Base-by-base conservation (phyloP, 1,284 basidiomycete genomes). In the Cystobasidium sp. region DNA sequence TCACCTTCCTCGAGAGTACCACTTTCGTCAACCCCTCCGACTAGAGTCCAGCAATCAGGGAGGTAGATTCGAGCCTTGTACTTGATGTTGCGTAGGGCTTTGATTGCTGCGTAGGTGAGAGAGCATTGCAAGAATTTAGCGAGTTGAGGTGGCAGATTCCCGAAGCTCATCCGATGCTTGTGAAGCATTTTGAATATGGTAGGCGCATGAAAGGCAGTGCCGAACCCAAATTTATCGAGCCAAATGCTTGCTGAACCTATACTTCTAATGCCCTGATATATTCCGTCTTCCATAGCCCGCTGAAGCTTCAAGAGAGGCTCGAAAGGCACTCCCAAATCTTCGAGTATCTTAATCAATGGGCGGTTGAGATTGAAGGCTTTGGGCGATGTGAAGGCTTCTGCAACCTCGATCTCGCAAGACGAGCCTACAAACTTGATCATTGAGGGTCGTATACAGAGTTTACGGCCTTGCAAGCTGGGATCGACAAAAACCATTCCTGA, bases 401-500 rank as follows among this genome's bases (percentile, higher is more conserved):
- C 67, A 7, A 68, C 67, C 46, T 68, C 67, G 31, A 68, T 68
- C 22, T 68, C 67, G 24, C 16, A 43, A 7, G 53, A 12, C 10
- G 39, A n/a, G 37, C 53, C 67, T n/a, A 44, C 18, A 18, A 58
- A 68, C 24, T 68, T 68, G 53, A 58, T 55, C 67, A 68, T 68
- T 24, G 67, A 68, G n/a, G 52, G 52, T 22, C 67, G 43, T 12
- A 68, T 41, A 18, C 39, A 47, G 37, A 68, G 55, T 18, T 41
- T 10, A 12, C 31, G 14, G 53, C 67, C 67, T 14, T 18, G 37
- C 41, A 58, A 44, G 7, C 24, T 14, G 22, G 67, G 67, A 43
- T 68, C 56, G 43, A 59, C 55, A 6, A 68, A 47, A 24, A 68
- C 67, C 67, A 68, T 68, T 22, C 67, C 67, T 68, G 16, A 39